These are phyloP conservation scores for Claviceps paspali DNA, from an alignment of 2,329 filamentous ascomycete genomes.

Conservation along the genomic window DNA sequence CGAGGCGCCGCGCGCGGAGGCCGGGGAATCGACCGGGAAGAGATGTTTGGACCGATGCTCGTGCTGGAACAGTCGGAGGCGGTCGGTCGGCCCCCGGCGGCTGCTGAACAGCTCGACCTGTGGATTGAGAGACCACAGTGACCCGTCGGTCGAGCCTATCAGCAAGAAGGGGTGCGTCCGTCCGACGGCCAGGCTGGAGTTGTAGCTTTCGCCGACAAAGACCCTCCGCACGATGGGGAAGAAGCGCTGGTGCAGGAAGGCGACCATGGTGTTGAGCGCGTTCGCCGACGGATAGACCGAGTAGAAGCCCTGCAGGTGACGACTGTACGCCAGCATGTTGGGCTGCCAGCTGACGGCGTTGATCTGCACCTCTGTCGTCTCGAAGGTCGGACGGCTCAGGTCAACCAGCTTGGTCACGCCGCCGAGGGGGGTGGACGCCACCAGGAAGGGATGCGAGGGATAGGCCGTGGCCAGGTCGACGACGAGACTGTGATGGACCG, in stretches of 20 bases:
- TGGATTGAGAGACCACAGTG: constrained; percentile 31
- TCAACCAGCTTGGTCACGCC: constrained; percentile 38
- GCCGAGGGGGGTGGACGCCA: constrained; percentile 39
- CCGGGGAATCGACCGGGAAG: constrained; percentile 15
- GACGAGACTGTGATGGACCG: constrained; percentile 37
- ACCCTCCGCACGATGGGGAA: constrained; percentile 38
- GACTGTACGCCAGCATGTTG: constrained; percentile 37
- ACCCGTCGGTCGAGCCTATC: constrained; percentile 37
- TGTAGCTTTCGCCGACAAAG: constrained; percentile 33
- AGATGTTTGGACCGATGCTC: constrained; percentile 29
- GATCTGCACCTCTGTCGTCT: constrained; percentile 37
- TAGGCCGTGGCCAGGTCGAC: constrained; percentile 41
- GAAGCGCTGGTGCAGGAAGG: constrained; percentile 36
- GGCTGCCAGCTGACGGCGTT: constrained; percentile 36
- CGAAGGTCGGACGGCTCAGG: constrained; percentile 33
- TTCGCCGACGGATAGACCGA: constrained; percentile 36
- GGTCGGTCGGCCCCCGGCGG: constrained; percentile 18
- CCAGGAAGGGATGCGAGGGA: constrained; percentile 38
- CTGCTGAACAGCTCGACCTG: constrained; percentile 22
- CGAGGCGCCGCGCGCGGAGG: constrained; percentile 26
- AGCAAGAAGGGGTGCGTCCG: constrained; percentile 37
- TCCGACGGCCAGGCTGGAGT: constrained; percentile 34
- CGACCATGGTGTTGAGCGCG: constrained; percentile 35
- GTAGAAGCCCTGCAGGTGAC: constrained; percentile 40
- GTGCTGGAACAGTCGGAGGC: constrained; percentile 33